Evolutionary conservation across 2,329 filamentous ascomycete genomes (phyloP).

Genomic region (Colletotrichum gigasporum): DNA sequence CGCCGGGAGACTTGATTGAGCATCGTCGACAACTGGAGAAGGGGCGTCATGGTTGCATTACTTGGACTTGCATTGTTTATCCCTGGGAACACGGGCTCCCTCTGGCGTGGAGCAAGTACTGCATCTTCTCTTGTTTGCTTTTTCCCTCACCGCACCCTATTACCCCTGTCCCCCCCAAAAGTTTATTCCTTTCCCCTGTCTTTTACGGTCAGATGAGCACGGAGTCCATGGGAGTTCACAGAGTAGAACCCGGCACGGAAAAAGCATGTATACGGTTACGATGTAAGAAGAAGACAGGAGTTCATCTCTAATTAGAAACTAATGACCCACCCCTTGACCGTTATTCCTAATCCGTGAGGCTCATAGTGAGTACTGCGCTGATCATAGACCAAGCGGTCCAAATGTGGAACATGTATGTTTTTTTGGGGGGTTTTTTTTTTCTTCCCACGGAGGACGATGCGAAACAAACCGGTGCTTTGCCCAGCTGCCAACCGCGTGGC

Average conservation of each 20-base stretch:
- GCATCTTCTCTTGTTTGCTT: conserved; percentile 4
- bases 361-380: neutral
- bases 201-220: conserved; percentile 10
- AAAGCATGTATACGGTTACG: conserved; percentile 23
- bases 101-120: conserved; percentile 6
- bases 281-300: neutral
- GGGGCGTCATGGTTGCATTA: conserved; percentile 30
- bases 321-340: neutral
- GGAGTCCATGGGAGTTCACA: conserved; percentile 18
- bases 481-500: neutral
- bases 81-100: neutral
- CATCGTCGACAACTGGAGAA: conserved; percentile 11
- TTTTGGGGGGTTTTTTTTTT: neutral
- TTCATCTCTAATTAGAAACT: neutral
- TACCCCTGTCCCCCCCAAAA: conserved; percentile 9
- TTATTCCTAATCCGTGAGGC: neutral
- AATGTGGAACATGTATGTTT: neutral
- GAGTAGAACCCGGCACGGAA: conserved; percentile 20
- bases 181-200: conserved; percentile 9
- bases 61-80: conserved; percentile 21
- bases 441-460: no score
- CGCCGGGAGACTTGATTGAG: neutral
- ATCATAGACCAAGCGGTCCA: neutral
- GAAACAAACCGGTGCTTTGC: neutral
- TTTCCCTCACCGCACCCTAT: neutral